phyloP scores from a whole-genome alignment of 2,329 filamentous ascomycete species.

The Alternaria postmessia region DNA sequence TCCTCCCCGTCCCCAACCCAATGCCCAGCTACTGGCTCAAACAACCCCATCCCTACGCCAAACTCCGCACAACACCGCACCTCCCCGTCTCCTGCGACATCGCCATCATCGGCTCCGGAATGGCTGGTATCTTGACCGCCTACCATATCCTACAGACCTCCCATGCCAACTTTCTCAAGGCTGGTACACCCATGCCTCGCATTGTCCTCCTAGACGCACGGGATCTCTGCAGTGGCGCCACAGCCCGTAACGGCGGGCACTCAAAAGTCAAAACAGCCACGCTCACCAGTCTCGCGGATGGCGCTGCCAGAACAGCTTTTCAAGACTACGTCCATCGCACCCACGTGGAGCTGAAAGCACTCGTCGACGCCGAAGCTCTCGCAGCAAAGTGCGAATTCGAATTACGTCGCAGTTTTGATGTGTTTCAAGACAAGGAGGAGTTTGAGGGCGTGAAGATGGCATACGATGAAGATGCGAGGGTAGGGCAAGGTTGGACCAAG shows the following conservation, averaged over 20 bases:
- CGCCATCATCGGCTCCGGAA: background rate
- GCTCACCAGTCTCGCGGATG: no score
- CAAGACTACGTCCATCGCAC: no score
- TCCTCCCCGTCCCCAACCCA: slow-evolving; percentile 43
- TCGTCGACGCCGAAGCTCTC: no score
- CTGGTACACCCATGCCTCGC: background rate
- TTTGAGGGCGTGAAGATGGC: background rate
- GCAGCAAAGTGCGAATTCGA: background rate
- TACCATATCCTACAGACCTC: background rate
- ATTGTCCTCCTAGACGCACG: slow-evolving; percentile 1
- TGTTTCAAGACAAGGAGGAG: background rate
- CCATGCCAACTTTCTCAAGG: background rate
- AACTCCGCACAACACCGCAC: slow-evolving; percentile 37
- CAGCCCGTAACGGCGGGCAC: background rate
- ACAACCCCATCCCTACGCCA: slow-evolving; percentile 37
- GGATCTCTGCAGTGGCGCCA: background rate
- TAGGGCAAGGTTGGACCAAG: background rate
- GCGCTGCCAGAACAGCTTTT: no score
- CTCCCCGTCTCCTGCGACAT: background rate
- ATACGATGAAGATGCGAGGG: background rate
- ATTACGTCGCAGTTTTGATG: background rate
- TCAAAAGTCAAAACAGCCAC: no score
- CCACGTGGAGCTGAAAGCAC: no score
- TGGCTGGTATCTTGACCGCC: background rate
- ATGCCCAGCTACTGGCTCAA: slow-evolving; percentile 50